Evolutionary conservation across 2,329 filamentous ascomycete species (phyloP).

Genomic region (Macrophomina tecta): DNA sequence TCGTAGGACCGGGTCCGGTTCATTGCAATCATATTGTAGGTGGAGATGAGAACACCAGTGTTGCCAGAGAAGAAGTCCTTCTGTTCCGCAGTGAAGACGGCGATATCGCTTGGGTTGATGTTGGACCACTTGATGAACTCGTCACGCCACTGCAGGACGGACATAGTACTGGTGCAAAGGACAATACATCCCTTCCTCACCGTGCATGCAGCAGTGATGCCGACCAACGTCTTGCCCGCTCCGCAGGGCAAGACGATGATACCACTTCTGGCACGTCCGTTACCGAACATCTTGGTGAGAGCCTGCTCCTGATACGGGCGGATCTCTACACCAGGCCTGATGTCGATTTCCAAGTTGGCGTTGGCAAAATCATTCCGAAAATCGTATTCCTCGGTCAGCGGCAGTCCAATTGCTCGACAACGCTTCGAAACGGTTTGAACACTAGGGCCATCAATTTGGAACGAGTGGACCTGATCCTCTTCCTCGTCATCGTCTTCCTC

Average conservation of each 20-base stretch:
- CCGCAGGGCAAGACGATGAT: slow-evolving; percentile 97
- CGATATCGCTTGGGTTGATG: slow-evolving; percentile 90
- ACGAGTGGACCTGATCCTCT: slow-evolving; percentile 86
- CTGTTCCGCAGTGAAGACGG: slow-evolving; percentile 91
- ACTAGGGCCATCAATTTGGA: slow-evolving; percentile 82
- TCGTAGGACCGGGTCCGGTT: slow-evolving; percentile 87
- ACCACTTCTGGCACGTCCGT: slow-evolving; percentile 93
- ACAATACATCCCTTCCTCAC: slow-evolving; percentile 97
- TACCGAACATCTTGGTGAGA: slow-evolving; percentile 98
- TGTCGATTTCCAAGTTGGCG: slow-evolving; percentile 89
- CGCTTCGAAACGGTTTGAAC: slow-evolving; percentile 89
- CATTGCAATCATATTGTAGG: slow-evolving; percentile 98
- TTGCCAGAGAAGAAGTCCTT: slow-evolving; percentile 86
- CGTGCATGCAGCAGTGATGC: slow-evolving; percentile 97
- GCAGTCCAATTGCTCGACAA: slow-evolving; percentile 84
- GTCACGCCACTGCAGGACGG: slow-evolving; percentile 92
- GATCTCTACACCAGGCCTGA: slow-evolving; percentile 88
- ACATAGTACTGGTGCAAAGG: slow-evolving; percentile 97
- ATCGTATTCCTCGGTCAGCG: slow-evolving; percentile 95
- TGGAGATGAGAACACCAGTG: slow-evolving; percentile 95
- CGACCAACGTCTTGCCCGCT: slow-evolving; percentile 94
- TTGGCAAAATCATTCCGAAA: slow-evolving; percentile 91
- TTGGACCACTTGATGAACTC: slow-evolving; percentile 99
- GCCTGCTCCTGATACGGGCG: slow-evolving; percentile 96
- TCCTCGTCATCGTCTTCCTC: slow-evolving; percentile 88